Percentiles rank a stretch among this genome's conserved stretches.
Conservation (phyloP, 2,329 filamentous ascomycete species). For the Fragosphaeria purpurea region DNA sequence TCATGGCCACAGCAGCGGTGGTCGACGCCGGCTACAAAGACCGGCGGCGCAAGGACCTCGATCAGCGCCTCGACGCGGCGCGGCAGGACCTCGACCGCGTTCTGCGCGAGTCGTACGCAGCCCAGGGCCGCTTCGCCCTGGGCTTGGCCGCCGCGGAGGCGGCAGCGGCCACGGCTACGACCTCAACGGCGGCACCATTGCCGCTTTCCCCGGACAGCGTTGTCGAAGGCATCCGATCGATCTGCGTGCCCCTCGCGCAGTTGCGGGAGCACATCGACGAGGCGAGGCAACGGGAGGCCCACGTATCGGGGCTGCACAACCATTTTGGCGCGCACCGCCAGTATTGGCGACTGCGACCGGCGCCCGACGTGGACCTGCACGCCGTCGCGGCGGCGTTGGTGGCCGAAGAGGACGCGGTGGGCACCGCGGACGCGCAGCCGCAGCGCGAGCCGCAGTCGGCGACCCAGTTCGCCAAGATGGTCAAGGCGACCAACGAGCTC, state of each 20-base stretch:
- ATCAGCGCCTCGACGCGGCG: slow-evolving; percentile 47
- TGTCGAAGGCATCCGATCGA: slow-evolving; percentile 8
- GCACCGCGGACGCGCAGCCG: not conserved
- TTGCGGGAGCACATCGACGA: not conserved
- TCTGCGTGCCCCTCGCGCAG: slow-evolving; percentile 8
- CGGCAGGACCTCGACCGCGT: slow-evolving; percentile 19
- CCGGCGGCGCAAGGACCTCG: slow-evolving; percentile 48
- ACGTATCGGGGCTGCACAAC: slow-evolving; percentile 10
- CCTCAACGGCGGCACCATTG: slow-evolving; percentile 1
- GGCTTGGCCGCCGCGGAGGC: not conserved
- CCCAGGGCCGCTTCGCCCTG: not conserved
- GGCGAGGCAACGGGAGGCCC: slow-evolving; percentile 1
- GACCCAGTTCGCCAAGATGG: slow-evolving; percentile 10
- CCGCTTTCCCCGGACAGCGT: not conserved
- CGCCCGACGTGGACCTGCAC: slow-evolving; percentile 3
- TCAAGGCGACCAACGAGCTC: slow-evolving; percentile 17
- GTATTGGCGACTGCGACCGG: slow-evolving; percentile 8
- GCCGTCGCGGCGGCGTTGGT: slow-evolving; percentile 5
- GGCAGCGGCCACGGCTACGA: not conserved
- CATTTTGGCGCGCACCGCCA: slow-evolving; percentile 9
- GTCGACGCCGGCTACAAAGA: slow-evolving; percentile 52
- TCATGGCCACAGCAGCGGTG: slow-evolving; percentile 55
- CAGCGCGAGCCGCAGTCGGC: slow-evolving; percentile 21
- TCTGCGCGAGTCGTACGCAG: slow-evolving; percentile 3
- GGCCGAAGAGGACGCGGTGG: slow-evolving; percentile 4